These are phyloP conservation scores for Drechmeria coniospora DNA, from an alignment of 2,329 filamentous ascomycete genomes.

Conservation along the genomic window DNA sequence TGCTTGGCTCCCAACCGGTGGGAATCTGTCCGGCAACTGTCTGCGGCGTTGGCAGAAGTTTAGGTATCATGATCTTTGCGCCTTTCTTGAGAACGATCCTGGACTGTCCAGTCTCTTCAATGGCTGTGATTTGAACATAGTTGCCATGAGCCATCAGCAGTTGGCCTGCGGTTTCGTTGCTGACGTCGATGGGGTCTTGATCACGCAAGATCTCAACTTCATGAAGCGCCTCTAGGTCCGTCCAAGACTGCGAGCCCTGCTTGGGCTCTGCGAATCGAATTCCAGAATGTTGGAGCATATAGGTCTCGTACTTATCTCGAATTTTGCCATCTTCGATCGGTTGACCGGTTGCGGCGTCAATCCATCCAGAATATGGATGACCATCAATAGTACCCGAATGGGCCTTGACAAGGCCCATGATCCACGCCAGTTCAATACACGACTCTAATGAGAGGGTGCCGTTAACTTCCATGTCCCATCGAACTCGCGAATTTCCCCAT, in stretches of 20 bases:
- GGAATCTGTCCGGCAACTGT: slow-evolving; percentile 89
- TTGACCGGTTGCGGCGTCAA: slow-evolving; percentile 32
- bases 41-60: no score
- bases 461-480: slow-evolving; percentile 93
- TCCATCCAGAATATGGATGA: slow-evolving; percentile 86
- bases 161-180: no score
- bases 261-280: no score
- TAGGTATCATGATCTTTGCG: no score
- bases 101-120: no score
- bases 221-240: no score
- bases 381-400: slow-evolving; percentile 85
- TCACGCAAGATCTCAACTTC: no score
- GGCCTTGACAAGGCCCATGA: slow-evolving; percentile 94
- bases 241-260: no score
- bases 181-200: no score
- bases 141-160: no score
- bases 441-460: slow-evolving; percentile 87
- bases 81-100: no score
- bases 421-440: slow-evolving; percentile 94
- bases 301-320: slow-evolving; percentile 42
- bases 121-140: no score
- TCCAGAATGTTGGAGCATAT: slow-evolving; percentile 77
- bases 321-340: not conserved
- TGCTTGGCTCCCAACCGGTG: slow-evolving; percentile 83
- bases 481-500: slow-evolving; percentile 85